A percentile compares a stretch with the other conserved stretches of the same genome.
phyloP scores from a whole-genome alignment of 345 rosid species.

The Euphorbia pulcherrima region DNA sequence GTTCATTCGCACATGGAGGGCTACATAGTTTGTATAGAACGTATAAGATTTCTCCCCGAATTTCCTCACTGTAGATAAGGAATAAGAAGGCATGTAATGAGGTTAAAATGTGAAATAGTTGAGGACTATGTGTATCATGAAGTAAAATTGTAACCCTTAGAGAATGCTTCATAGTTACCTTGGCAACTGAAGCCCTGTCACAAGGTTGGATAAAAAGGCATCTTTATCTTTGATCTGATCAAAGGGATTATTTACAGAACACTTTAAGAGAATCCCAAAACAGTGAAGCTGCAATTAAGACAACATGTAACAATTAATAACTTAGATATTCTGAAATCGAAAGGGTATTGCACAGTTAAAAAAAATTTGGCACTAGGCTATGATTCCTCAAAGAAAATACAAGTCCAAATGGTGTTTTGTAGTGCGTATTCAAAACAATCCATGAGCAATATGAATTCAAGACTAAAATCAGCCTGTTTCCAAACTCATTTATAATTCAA shows the following conservation, averaged over 20 bases:
- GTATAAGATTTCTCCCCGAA: slow-evolving; percentile 82
- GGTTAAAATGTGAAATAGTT: slow-evolving; percentile 15
- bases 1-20: slow-evolving; percentile 28
- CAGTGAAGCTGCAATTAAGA: slow-evolving; percentile 65
- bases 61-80: slow-evolving; percentile 62
- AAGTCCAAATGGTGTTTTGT: too few species aligned
- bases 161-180: slow-evolving; percentile 41
- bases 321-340: too few species aligned
- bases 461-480: too few species aligned
- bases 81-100: slow-evolving; percentile 12
- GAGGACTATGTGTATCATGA: background rate
- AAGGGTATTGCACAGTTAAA: too few species aligned
- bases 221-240: slow-evolving; percentile 49
- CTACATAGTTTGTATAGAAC: slow-evolving; percentile 59
- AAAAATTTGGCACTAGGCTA: too few species aligned
- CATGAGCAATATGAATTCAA: too few species aligned
- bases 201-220: slow-evolving; percentile 57
- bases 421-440: too few species aligned
- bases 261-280: slow-evolving; percentile 63
- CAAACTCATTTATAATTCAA: too few species aligned
- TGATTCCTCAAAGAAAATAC: too few species aligned
- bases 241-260: slow-evolving; percentile 33
- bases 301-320: background rate
- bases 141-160: background rate
- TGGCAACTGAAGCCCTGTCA: slow-evolving; percentile 75